Evolutionary conservation across 495 filamentous ascomycete species (phyloP), one percentile per base, ranked within the genome.

Genomic region (Neurospora intermedia): DNA sequence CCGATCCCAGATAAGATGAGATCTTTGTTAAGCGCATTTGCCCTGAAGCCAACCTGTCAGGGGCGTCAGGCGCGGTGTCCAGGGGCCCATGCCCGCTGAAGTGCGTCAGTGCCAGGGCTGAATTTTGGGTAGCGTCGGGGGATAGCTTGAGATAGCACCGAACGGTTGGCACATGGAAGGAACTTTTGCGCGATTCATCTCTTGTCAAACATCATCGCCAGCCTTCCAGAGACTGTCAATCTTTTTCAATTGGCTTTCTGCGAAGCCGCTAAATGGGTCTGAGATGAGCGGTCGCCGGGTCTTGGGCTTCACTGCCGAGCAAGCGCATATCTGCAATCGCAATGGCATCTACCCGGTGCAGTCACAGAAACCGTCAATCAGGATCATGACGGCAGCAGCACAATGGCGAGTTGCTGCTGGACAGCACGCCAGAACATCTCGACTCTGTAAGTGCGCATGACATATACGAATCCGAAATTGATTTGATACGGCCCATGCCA

Each of bases 261-360:
- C 54, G 6, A 35, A 31, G 54, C 54, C 54, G 31, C 27, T 66
- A 27, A 66, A 77, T 77, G 75, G 78, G 74, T 41, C 39, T 69
- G 75, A 80, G 40, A 80, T 80, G 78, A 80, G 72, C 73, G 69
- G 74, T 43, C 72, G 62, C 73, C 73, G 78, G 66, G 73, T 80
- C 41, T 69, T 76, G 54, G 75, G 77, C 75, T 74, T 71, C 70
- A 71, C 72, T 59, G 74, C 75, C 74, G 74, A 76, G 73, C 74
- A 70, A 43, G 73, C 75, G 39, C 73, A 72, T 13, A 66, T 45
- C 40, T 13, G 41, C 71, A 27, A 42, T 41, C 69, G 20, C 69
- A 59, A 76, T 76, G 74, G 59, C 40, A 46, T 66, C 31, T 62
- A 16, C 27, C 59, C 43, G 45, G 20, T 18, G 3, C 10, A 18